phyloP scores from a whole-genome alignment of 140 eudicot species.

The Bidens hawaiensis region DNA sequence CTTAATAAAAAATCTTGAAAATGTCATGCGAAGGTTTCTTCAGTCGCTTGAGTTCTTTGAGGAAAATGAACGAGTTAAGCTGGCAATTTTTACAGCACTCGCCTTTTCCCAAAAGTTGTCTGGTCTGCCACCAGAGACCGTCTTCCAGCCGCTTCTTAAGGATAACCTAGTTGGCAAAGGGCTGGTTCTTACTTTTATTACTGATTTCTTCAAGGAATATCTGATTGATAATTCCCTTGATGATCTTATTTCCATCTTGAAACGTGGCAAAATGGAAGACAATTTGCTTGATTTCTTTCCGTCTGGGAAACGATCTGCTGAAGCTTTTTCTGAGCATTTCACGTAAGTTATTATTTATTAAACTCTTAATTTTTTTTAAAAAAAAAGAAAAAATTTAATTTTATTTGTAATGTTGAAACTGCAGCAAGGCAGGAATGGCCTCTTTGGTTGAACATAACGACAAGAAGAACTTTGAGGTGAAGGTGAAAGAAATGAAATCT shows the following conservation, averaged over 20 bases:
- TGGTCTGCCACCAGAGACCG: slow-evolving; percentile 96
- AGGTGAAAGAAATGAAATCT: slow-evolving; percentile 93
- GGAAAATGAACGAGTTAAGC: slow-evolving; percentile 84
- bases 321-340: slow-evolving; percentile 94
- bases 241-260: slow-evolving; percentile 84
- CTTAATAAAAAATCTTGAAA: slow-evolving; percentile 91
- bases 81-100: slow-evolving; percentile 95
- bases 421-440: slow-evolving; percentile 81
- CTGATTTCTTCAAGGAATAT: slow-evolving; percentile 96
- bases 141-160: slow-evolving; percentile 94
- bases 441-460: slow-evolving; percentile 78
- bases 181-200: slow-evolving; percentile 82
- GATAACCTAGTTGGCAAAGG: slow-evolving; percentile 96
- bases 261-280: slow-evolving; percentile 93
- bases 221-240: slow-evolving; percentile 93
- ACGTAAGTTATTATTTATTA: too few species aligned
- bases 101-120: slow-evolving; percentile 97
- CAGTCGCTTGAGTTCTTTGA: slow-evolving; percentile 97
- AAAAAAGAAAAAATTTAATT: too few species aligned
- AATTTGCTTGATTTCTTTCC: slow-evolving; percentile 92
- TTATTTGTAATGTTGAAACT: slow-evolving; percentile 1
- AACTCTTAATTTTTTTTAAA: too few species aligned
- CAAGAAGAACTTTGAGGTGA: slow-evolving; percentile 92
- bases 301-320: slow-evolving; percentile 82
- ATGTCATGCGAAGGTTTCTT: slow-evolving; percentile 87